A percentile compares a stretch with the other conserved stretches of the same genome.
phyloP scores from a whole-genome alignment of 2,329 filamentous ascomycete genomes.

The Neobulgaria alba region DNA sequence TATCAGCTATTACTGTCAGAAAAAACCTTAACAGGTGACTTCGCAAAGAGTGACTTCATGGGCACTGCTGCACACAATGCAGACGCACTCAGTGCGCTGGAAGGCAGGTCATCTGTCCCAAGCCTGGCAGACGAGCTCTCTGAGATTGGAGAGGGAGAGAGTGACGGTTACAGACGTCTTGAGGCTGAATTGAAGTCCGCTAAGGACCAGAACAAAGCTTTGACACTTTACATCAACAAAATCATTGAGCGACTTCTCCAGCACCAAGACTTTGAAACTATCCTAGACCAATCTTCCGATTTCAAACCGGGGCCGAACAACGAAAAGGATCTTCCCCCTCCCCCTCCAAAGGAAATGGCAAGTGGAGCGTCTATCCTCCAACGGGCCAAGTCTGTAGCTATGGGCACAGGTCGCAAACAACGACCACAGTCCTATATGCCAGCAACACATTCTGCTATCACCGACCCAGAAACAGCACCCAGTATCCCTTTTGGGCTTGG shows the following conservation, averaged over 20 bases:
- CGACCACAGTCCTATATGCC: conserved; percentile 50
- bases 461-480: conserved; percentile 65
- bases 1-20: conserved; percentile 93
- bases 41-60: conserved; percentile 69
- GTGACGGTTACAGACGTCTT: conserved; percentile 54
- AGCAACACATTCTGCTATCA: conserved; percentile 35
- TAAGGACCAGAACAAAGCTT: conserved; percentile 92
- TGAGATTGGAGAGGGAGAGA: conserved; percentile 54
- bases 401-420: conserved; percentile 35
- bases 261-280: conserved; percentile 90
- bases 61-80: conserved; percentile 54
- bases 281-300: conserved; percentile 72
- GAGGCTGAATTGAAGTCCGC: conserved; percentile 71
- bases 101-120: conserved; percentile 46
- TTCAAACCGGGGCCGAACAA: conserved; percentile 37
- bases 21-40: conserved; percentile 91
- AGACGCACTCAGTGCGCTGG: conserved; percentile 55
- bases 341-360: conserved; percentile 42
- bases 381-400: conserved; percentile 53
- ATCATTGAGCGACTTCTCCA: conserved; percentile 93
- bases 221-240: conserved; percentile 97
- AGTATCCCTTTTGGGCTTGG: conserved; percentile 61
- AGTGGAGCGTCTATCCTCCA: conserved; percentile 45
- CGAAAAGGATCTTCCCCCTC: conserved; percentile 80
- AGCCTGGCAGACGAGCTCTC: conserved; percentile 86